Evolutionary conservation across 306 rosid species (phyloP).

Genomic region (Inga leiocalycina): DNA sequence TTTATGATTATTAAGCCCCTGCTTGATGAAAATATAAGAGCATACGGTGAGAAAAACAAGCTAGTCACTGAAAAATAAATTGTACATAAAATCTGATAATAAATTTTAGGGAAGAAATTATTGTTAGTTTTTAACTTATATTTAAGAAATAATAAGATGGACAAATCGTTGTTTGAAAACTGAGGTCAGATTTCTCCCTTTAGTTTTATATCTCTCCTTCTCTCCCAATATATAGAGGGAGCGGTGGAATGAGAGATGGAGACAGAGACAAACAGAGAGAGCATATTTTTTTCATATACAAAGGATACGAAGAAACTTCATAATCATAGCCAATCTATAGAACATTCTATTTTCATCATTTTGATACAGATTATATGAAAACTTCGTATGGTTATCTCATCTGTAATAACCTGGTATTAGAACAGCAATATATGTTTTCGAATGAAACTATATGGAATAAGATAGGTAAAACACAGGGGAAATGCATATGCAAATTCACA

Average conservation of each 20-base stretch:
- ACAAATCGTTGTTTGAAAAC: background rate
- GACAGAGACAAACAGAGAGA: background rate
- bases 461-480: background rate
- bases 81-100: background rate
- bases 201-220: background rate
- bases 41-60: background rate
- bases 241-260: too few relatives aligned
- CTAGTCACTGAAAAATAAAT: background rate
- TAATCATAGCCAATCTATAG: background rate
- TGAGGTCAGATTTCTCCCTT: background rate
- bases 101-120: background rate
- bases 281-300: background rate
- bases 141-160: background rate
- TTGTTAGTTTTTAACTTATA: background rate
- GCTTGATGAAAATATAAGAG: background rate
- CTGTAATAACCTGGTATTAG: background rate
- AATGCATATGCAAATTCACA: background rate
- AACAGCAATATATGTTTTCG: background rate
- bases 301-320: background rate
- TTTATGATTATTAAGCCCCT: background rate
- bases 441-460: background rate
- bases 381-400: background rate
- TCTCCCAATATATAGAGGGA: background rate
- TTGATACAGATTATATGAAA: too few relatives aligned
- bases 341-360: too few relatives aligned